These are phyloP conservation scores for Salix koriyanagi DNA, from an alignment of 345 rosid species.

Conservation along the genomic window DNA sequence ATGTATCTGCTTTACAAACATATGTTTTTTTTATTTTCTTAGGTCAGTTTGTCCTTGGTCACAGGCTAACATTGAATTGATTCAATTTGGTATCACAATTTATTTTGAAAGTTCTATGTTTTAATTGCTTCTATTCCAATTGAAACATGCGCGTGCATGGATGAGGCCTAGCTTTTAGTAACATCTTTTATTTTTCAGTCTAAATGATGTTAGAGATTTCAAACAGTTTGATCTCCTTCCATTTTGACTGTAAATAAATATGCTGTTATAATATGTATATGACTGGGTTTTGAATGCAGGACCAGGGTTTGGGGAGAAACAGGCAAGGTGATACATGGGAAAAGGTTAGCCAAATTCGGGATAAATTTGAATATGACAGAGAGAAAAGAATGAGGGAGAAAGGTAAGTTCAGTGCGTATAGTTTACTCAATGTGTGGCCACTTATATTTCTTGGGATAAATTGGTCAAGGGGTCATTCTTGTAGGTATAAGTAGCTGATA, in stretches of 20 bases:
- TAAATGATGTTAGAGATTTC: not conserved
- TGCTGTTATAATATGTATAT: not conserved
- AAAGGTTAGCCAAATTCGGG: constrained; percentile 60
- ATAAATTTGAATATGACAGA: constrained; percentile 78
- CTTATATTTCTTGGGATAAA: not conserved
- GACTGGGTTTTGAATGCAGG: constrained; percentile 34
- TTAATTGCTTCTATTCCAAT: not conserved
- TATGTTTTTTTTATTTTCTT: not conserved
- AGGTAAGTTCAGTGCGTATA: constrained; percentile 36
- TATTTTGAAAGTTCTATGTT: not conserved
- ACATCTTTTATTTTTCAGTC: not conserved
- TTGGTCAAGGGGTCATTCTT: not conserved
- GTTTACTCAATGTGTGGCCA: not conserved
- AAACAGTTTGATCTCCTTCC: not conserved
- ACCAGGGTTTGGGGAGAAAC: constrained; percentile 46
- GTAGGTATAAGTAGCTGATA: not conserved
- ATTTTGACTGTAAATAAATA: not conserved
- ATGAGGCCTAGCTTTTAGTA: not conserved
- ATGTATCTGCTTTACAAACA: not conserved
- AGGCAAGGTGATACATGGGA: constrained; percentile 56
- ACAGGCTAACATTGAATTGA: not conserved
- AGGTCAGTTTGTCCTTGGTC: not conserved
- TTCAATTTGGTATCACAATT: not conserved
- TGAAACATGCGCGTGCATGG: not conserved
- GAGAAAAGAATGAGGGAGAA: constrained; percentile 76